A percentile compares a stretch with the other conserved stretches of the same genome.
Conservation (phyloP, 352 stramenopile species). For the Lagenidium giganteum region DNA sequence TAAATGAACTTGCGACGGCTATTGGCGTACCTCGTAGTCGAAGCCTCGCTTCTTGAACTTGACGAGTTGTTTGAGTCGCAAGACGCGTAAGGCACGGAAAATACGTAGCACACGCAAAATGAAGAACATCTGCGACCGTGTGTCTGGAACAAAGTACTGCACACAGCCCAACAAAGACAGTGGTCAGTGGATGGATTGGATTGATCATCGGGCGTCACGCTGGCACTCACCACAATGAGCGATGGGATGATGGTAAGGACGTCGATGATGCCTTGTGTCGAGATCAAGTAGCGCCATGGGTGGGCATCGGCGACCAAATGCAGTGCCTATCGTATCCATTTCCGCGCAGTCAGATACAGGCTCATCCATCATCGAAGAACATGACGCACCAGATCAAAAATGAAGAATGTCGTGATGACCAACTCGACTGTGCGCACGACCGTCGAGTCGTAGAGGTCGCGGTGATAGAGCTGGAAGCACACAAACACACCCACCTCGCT, state of each 20-base stretch:
- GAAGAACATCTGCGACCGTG: slow-evolving; percentile 45
- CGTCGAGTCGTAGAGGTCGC: slow-evolving; percentile 10
- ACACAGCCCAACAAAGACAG: not conserved
- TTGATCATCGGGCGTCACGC: not conserved
- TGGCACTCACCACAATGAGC: slow-evolving; percentile 38
- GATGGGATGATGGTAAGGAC: slow-evolving; percentile 66
- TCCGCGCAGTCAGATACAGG: no score
- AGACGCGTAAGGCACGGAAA: slow-evolving; percentile 56
- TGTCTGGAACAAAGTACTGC: slow-evolving; percentile 41
- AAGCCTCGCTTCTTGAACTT: slow-evolving; percentile 62
- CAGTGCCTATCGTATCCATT: no score
- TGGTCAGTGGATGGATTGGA: not conserved
- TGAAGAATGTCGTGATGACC: slow-evolving; percentile 45
- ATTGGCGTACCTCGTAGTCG: slow-evolving; percentile 65
- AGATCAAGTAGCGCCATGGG: slow-evolving; percentile 42
- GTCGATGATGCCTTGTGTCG: slow-evolving; percentile 52
- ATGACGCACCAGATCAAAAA: slow-evolving; percentile 42
- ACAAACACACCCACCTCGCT: no score
- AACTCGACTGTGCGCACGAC: slow-evolving; percentile 29
- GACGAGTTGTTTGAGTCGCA: slow-evolving; percentile 52
- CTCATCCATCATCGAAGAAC: no score
- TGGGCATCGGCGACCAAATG: slow-evolving; percentile 41
- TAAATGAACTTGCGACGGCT: not conserved
- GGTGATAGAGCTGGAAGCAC: slow-evolving; percentile 33
- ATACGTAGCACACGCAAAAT: slow-evolving; percentile 67